A percentile compares a stretch with the other conserved stretches of the same genome.
phyloP scores from a whole-genome alignment of 306 rosid genomes.

The Cajanus cajan region DNA sequence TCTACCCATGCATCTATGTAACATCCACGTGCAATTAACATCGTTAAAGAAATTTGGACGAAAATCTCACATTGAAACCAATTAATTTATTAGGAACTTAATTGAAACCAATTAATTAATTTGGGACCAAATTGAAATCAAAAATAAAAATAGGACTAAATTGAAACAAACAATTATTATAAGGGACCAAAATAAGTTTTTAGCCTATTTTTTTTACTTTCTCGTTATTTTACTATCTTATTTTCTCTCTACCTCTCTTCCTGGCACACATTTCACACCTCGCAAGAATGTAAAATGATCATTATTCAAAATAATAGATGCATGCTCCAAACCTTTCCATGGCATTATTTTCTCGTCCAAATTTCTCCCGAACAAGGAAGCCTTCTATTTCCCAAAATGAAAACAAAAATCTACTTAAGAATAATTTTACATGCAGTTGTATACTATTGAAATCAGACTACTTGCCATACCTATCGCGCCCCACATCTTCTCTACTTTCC shows the following conservation, averaged over 20 bases:
- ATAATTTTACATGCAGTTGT: slow-evolving; percentile 15
- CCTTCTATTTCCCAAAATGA: neutral
- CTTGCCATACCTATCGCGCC: neutral
- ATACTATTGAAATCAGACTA: neutral
- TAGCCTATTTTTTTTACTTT: neutral
- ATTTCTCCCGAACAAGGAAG: neutral
- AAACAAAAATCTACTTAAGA: neutral
- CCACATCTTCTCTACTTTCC: slow-evolving; percentile 35
- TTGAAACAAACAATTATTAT: too few relatives aligned
- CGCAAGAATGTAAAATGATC: neutral
- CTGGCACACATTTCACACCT: neutral
- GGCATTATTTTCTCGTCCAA: neutral
- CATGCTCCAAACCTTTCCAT: neutral
- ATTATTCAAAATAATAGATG: neutral
- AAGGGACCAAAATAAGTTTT: too few relatives aligned
- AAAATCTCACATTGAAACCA: too few relatives aligned
- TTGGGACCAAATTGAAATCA: too few relatives aligned
- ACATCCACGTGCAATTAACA: too few relatives aligned
- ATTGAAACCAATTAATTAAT: too few relatives aligned
- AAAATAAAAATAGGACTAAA: too few relatives aligned
- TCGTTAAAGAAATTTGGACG: too few relatives aligned
- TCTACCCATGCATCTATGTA: too few relatives aligned
- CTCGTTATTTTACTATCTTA: neutral
- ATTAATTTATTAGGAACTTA: too few relatives aligned
- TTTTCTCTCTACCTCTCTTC: neutral